Evolutionary conservation across 1,139 yeast genomes (phyloP).

Genomic region (Tardiomyces blankii): DNA sequence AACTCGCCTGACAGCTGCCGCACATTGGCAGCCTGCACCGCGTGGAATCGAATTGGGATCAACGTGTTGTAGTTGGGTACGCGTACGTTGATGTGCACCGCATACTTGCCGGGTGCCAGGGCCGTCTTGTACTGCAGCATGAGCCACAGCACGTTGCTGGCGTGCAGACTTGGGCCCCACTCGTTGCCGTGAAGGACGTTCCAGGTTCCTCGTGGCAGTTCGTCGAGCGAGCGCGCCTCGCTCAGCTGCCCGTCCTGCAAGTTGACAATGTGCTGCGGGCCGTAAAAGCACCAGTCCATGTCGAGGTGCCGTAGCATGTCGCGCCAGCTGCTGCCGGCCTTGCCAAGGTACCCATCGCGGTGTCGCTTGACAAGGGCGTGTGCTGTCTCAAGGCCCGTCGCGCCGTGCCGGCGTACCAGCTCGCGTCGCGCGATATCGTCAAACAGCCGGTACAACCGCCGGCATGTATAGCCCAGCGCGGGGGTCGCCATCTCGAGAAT

Average conservation of each 20-base stretch:
- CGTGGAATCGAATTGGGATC: constrained; percentile 13
- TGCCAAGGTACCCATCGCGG: background rate
- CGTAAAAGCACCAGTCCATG: constrained; percentile 16
- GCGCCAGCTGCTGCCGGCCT: background rate
- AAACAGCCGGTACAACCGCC: background rate
- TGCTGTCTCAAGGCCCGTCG: background rate
- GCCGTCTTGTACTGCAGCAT: constrained; percentile 15
- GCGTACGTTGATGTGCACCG: constrained; percentile 13
- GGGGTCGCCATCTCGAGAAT: background rate
- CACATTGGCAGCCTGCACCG: constrained; percentile 4
- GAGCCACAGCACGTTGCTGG: constrained; percentile 17
- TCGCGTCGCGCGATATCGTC: background rate
- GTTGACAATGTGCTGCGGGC: constrained; percentile 10
- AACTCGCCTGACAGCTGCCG: constrained; percentile 7
- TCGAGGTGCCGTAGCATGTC: constrained; percentile 3
- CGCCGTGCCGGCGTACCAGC: background rate
- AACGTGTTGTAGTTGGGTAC: constrained; percentile 13
- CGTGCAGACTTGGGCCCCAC: constrained; percentile 17
- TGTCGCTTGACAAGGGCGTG: background rate
- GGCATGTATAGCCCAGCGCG: background rate
- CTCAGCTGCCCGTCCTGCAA: constrained; percentile 6
- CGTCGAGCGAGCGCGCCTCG: constrained; percentile 5
- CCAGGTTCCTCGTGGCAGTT: constrained; percentile 10
- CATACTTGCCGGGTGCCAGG: constrained; percentile 18
- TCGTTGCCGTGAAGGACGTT: constrained; percentile 12